Conservation (phyloP, 495 filamentous ascomycete genomes). For the Penicillium alfredii region DNA sequence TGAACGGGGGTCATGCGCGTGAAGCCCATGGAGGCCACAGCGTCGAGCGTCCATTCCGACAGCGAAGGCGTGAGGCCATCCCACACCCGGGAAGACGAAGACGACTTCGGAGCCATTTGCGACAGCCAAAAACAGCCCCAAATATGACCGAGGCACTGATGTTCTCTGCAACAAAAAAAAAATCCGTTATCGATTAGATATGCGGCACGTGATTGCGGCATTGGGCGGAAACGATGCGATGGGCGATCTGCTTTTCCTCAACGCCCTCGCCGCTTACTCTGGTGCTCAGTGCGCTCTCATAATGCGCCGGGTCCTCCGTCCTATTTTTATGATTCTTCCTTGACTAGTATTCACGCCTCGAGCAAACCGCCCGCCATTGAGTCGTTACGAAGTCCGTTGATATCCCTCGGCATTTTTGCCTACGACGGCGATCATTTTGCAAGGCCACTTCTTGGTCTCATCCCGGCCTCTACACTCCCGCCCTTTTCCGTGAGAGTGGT, state of each 20-base stretch:
- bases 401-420: slow-evolving; percentile 22
- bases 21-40: slow-evolving; percentile 79
- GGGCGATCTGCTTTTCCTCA: slow-evolving; percentile 19
- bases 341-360: too few relatives aligned
- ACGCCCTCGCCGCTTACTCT: too few relatives aligned
- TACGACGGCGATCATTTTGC: slow-evolving; percentile 19
- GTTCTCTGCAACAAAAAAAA: slow-evolving; percentile 16
- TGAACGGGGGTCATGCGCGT: slow-evolving; percentile 88
- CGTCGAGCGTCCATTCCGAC: slow-evolving; percentile 88
- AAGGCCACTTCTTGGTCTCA: slow-evolving; percentile 47
- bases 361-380: slow-evolving; percentile 22
- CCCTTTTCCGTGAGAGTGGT: slow-evolving; percentile 37
- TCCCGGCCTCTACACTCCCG: slow-evolving; percentile 40
- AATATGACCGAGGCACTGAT: background rate
- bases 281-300: too few relatives aligned
- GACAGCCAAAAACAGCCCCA: background rate
- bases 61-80: slow-evolving; percentile 68
- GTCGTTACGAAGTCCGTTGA: slow-evolving; percentile 15
- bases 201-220: slow-evolving; percentile 20
- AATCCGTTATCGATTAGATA: slow-evolving; percentile 30
- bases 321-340: too few relatives aligned
- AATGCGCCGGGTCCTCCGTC: too few relatives aligned
- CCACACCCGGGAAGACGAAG: slow-evolving; percentile 59
- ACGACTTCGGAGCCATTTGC: slow-evolving; percentile 35
- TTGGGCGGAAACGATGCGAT: slow-evolving; percentile 18